phyloP scores from a whole-genome alignment of 2,329 filamentous ascomycete species.

The Xylaria arbuscula region DNA sequence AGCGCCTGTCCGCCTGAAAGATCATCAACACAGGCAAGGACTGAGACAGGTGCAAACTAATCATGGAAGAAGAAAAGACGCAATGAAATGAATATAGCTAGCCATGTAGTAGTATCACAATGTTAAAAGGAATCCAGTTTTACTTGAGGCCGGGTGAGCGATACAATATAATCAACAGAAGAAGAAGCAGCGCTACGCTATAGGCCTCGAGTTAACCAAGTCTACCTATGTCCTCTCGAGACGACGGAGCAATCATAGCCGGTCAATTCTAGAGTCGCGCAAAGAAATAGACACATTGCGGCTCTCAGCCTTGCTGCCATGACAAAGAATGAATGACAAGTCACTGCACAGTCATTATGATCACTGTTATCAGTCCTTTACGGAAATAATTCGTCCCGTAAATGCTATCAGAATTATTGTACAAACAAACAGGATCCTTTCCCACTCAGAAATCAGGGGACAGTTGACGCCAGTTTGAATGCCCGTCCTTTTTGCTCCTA shows the following conservation, averaged over 20 bases:
- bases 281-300: not conserved
- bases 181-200: not conserved
- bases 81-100: no score
- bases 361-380: slow-evolving; percentile 20
- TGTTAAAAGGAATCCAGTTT: no score
- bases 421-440: slow-evolving; percentile 43
- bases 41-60: no score
- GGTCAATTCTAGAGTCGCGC: not conserved
- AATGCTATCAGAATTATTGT: slow-evolving; percentile 45
- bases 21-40: no score
- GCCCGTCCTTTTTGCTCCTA: slow-evolving; percentile 39
- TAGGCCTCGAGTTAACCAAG: no score
- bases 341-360: slow-evolving; percentile 1
- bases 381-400: slow-evolving; percentile 34
- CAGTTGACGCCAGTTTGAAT: slow-evolving; percentile 44
- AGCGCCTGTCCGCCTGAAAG: no score
- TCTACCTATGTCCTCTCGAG: not conserved
- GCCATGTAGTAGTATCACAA: no score
- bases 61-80: no score
- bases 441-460: slow-evolving; percentile 38
- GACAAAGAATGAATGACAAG: not conserved
- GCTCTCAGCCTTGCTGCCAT: not conserved
- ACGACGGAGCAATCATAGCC: not conserved
- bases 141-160: no score
- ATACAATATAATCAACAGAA: no score